These are phyloP conservation scores for Ilex aquifolium DNA, from an alignment of 257 asterid species.

Conservation along the genomic window DNA sequence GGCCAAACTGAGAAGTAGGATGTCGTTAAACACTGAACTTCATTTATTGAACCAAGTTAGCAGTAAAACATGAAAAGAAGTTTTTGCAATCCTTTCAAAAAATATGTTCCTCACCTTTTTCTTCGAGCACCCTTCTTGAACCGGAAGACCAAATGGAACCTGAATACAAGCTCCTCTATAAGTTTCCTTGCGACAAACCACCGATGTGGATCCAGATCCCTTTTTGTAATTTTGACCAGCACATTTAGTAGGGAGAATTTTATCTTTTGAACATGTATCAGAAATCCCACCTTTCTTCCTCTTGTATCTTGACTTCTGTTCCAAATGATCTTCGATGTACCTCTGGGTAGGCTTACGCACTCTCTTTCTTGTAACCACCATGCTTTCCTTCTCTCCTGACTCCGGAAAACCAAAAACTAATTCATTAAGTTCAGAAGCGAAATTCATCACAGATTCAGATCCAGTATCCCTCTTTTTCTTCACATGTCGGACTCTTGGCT, in stretches of 20 bases:
- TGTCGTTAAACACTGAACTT: too few relatives aligned
- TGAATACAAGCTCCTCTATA: neutral
- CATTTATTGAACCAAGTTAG: too few relatives aligned
- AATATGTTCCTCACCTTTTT: neutral
- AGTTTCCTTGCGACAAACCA: neutral
- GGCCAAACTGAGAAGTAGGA: too few relatives aligned
- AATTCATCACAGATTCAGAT: constrained; percentile 2
- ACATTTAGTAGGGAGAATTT: neutral
- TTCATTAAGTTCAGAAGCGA: neutral
- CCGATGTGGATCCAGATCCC: neutral
- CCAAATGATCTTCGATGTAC: neutral
- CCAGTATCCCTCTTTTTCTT: constrained; percentile 5
- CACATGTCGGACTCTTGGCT: constrained; percentile 14
- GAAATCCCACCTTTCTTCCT: neutral
- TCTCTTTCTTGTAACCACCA: neutral
- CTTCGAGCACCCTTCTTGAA: neutral
- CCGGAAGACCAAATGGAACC: neutral
- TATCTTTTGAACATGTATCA: neutral
- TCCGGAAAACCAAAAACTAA: neutral
- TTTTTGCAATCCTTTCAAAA: neutral
- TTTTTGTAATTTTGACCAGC: neutral
- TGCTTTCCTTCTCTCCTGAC: neutral
- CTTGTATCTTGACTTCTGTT: neutral
- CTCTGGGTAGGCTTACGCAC: neutral
- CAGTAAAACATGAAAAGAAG: too few relatives aligned